Evolutionary conservation across 257 asterid species (phyloP).

Genomic region (Ophiorrhiza pumila): DNA sequence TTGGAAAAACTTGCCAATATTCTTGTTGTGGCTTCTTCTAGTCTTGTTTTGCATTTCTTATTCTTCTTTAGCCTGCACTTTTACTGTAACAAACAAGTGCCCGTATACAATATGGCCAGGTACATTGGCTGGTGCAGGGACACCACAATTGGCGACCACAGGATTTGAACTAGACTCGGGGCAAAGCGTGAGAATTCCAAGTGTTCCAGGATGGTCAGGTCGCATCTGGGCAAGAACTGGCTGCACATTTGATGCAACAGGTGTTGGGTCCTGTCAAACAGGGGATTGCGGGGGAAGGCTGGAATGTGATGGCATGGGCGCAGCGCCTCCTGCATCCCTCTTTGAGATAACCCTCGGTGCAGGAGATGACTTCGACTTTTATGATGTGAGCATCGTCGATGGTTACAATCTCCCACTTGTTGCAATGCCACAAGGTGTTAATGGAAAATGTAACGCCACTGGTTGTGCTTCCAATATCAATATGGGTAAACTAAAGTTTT

Average conservation of each 20-base stretch:
- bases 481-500: constrained; percentile 42
- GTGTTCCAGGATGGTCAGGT: constrained; percentile 73
- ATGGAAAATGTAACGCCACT: constrained; percentile 61
- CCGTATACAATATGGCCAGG: constrained; percentile 85
- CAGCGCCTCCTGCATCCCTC: constrained; percentile 74
- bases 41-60: constrained; percentile 20
- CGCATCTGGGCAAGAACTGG: constrained; percentile 86
- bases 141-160: constrained; percentile 62
- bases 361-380: constrained; percentile 59
- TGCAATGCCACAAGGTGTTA: constrained; percentile 48
- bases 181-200: constrained; percentile 46
- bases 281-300: constrained; percentile 84
- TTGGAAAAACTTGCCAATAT: constrained; percentile 19
- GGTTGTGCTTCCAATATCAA: constrained; percentile 68
- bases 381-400: constrained; percentile 75
- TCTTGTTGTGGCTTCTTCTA: constrained; percentile 15
- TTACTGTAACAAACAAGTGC: constrained; percentile 57
- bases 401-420: constrained; percentile 74
- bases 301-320: constrained; percentile 66
- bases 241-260: constrained; percentile 60
- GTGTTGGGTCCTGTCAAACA: constrained; percentile 67
- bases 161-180: constrained; percentile 70
- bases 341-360: constrained; percentile 79
- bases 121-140: constrained; percentile 66
- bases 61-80: constrained; percentile 39